A percentile compares a stretch with the other conserved stretches of the same genome.
Conservation (phyloP, 2,329 filamentous ascomycete species). For the Monascus ruber region DNA sequence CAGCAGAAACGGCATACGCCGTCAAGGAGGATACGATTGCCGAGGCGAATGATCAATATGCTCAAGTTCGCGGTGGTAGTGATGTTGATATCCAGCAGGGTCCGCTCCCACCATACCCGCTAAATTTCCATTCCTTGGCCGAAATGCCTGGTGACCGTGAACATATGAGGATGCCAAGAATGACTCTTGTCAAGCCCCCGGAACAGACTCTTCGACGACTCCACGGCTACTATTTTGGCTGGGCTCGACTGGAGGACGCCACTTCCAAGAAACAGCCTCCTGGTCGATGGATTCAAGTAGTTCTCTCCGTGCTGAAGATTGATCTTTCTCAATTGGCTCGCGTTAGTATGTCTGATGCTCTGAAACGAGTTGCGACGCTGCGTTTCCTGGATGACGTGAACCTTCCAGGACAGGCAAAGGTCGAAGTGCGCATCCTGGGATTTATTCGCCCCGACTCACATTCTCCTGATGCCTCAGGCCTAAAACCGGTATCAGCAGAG, state of each 20-base stretch:
- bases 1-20: conserved; percentile 21
- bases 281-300: conserved; percentile 45
- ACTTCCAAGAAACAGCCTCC: conserved; percentile 20
- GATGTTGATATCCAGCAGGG: conserved; percentile 29
- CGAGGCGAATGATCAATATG: conserved; percentile 5
- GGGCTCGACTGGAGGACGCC: conserved; percentile 37
- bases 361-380: conserved; percentile 36
- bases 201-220: conserved; percentile 45
- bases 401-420: conserved; percentile 34
- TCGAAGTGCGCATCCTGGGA: conserved; percentile 51
- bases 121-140: conserved; percentile 43
- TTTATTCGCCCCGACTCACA: conserved; percentile 23
- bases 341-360: conserved; percentile 38
- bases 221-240: conserved; percentile 54
- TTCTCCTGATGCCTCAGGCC: conserved; percentile 6
- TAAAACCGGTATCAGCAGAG: conserved; percentile 16
- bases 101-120: conserved; percentile 36
- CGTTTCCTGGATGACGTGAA: conserved; percentile 18
- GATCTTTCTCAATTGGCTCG: conserved; percentile 39
- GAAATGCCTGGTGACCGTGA: conserved; percentile 33
- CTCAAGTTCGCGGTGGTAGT: conserved; percentile 12
- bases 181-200: conserved; percentile 43
- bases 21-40: conserved; percentile 2
- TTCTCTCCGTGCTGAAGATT: conserved; percentile 40
- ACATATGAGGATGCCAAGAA: conserved; percentile 39